phyloP scores from a whole-genome alignment of 257 asterid species.

The Vinca minor region DNA sequence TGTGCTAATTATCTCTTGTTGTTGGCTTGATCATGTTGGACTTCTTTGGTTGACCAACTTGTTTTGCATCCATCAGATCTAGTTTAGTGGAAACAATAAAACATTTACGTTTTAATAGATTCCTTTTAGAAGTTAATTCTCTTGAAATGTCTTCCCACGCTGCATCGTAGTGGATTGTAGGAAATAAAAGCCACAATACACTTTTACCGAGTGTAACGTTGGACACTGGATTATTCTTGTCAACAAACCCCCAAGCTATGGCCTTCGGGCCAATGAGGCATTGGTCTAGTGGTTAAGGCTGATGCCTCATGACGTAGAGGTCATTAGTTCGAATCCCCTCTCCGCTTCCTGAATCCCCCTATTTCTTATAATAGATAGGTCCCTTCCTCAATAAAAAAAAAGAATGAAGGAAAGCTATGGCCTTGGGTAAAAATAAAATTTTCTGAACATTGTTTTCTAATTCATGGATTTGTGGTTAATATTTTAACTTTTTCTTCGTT shows the following conservation, averaged over 20 bases:
- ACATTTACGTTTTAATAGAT: neutral
- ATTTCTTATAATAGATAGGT: too few species aligned
- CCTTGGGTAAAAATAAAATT: neutral
- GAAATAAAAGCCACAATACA: neutral
- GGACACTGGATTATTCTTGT: too few species aligned
- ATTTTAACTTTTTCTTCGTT: conserved; percentile 2
- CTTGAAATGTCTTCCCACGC: neutral
- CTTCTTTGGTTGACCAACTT: neutral
- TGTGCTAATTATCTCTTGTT: neutral
- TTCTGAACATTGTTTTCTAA: neutral
- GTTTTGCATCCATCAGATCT: neutral
- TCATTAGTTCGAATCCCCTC: too few species aligned
- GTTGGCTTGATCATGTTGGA: too few species aligned
- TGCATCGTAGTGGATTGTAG: neutral
- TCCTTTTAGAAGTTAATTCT: neutral
- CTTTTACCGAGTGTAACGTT: too few species aligned
- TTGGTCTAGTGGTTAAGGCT: too few species aligned
- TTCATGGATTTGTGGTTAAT: neutral
- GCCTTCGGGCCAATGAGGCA: too few species aligned
- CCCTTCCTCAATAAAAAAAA: too few species aligned
- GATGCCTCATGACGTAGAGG: too few species aligned
- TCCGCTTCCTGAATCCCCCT: too few species aligned
- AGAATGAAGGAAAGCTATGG: neutral
- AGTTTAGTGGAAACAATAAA: neutral
- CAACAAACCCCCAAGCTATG: too few species aligned